Percentiles rank a stretch among this genome's conserved stretches.
These are phyloP conservation scores for Cyamopsis tetragonoloba DNA, from an alignment of 306 rosid genomes.

Conservation along the genomic window DNA sequence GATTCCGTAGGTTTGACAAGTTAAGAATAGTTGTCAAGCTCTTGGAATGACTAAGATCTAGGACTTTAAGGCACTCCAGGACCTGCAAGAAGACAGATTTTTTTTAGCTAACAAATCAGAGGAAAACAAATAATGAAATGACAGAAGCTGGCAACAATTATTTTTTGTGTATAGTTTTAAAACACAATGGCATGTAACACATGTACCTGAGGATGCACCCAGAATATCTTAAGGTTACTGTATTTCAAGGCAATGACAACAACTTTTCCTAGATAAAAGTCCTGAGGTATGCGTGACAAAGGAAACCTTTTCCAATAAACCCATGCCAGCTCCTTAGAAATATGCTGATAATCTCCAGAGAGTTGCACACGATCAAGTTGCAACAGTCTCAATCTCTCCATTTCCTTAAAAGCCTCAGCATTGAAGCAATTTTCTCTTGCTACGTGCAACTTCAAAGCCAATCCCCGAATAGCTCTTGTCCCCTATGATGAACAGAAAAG, in stretches of 20 bases:
- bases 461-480: neutral
- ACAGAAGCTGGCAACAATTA: neutral
- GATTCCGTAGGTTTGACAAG: slow-evolving; percentile 29
- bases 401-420: slow-evolving; percentile 26
- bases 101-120: neutral
- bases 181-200: neutral
- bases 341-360: neutral
- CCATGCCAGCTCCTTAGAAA: slow-evolving; percentile 26
- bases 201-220: slow-evolving; percentile 30
- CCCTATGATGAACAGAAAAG: slow-evolving; percentile 1
- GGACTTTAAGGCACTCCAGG: slow-evolving; percentile 5
- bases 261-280: neutral
- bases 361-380: slow-evolving; percentile 13
- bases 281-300: slow-evolving; percentile 11
- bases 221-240: slow-evolving; percentile 25
- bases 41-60: slow-evolving; percentile 24
- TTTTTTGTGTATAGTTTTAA: neutral
- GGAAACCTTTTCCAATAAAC: slow-evolving; percentile 31
- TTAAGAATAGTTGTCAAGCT: slow-evolving; percentile 12
- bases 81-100: neutral
- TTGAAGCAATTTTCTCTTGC: neutral
- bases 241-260: slow-evolving; percentile 28
- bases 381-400: slow-evolving; percentile 40
- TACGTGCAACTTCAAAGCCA: neutral
- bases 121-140: neutral